These are phyloP conservation scores for Yarrowia galli DNA, from an alignment of 1,139 yeast species.

Conservation along the genomic window DNA sequence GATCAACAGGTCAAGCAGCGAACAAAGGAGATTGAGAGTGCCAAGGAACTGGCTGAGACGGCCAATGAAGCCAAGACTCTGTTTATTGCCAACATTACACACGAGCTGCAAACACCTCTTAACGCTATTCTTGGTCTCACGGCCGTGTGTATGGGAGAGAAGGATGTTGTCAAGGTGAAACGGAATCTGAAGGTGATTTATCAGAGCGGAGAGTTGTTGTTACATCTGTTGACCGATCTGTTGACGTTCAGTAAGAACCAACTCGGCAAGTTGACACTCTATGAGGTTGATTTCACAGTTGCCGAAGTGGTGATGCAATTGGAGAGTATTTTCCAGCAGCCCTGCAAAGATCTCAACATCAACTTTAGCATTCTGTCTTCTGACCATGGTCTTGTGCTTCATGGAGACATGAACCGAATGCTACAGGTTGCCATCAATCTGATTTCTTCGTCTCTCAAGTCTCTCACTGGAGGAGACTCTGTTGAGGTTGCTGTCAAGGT, in stretches of 20 bases:
- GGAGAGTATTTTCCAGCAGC: constrained; percentile 83
- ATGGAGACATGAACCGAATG: constrained; percentile 92
- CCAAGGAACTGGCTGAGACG: constrained; percentile 55
- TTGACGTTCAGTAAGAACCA: constrained; percentile 87
- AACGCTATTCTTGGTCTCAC: constrained; percentile 96
- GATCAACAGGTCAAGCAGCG: constrained; percentile 88
- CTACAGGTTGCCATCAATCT: constrained; percentile 92
- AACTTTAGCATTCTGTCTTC: constrained; percentile 23
- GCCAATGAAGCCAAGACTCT: constrained; percentile 95
- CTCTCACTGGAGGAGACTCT: constrained; percentile 87
- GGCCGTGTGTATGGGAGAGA: constrained; percentile 87
- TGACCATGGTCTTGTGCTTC: constrained; percentile 58
- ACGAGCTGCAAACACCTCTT: constrained; percentile 88
- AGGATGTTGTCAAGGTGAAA: constrained; percentile 70
- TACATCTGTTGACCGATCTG: constrained; percentile 85
- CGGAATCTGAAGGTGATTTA: constrained; percentile 77
- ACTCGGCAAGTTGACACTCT: constrained; percentile 76
- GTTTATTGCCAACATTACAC: constrained; percentile 92
- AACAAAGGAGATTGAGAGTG: constrained; percentile 79
- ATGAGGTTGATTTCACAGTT: constrained; percentile 74
- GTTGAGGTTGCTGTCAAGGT: constrained; percentile 60
- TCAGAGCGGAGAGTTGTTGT: constrained; percentile 82
- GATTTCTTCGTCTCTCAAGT: constrained; percentile 87
- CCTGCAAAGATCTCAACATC: constrained; percentile 80
- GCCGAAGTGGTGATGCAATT: constrained; percentile 83